Conservation (phyloP, 371 early-diverging fungal species). For the Saksenaea oblongispora region DNA sequence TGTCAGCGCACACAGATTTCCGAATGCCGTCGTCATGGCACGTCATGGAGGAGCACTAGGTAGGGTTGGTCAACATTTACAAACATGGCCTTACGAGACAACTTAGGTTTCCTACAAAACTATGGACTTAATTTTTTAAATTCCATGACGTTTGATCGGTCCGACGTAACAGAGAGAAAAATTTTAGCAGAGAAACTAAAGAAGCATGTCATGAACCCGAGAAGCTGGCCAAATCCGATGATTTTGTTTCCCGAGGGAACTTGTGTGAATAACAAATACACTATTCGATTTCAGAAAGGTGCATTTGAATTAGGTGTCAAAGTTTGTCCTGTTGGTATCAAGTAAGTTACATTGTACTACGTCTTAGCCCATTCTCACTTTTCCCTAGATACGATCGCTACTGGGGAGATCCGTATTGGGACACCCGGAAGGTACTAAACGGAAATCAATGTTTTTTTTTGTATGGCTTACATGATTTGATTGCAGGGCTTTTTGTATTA, state of each 20-base stretch:
- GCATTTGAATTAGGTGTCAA: constrained; percentile 80
- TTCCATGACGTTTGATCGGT: constrained; percentile 75
- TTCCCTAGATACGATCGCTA: constrained; percentile 26
- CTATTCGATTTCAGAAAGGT: constrained; percentile 87
- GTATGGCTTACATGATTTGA: neutral
- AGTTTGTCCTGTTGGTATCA: constrained; percentile 45
- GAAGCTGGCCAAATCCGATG: constrained; percentile 52
- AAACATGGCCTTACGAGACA: neutral
- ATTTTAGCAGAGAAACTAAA: constrained; percentile 41
- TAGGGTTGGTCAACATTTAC: constrained; percentile 4
- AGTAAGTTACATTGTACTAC: constrained; percentile 20
- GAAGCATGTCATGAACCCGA: constrained; percentile 34
- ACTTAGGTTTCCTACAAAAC: constrained; percentile 72
- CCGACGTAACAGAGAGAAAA: constrained; percentile 65
- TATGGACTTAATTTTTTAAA: constrained; percentile 68
- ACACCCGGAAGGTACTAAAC: constrained; percentile 31
- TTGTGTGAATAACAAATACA: constrained; percentile 85
- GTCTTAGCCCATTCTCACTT: neutral
- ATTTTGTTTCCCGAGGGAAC: constrained; percentile 91
- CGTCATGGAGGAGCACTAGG: constrained; percentile 54
- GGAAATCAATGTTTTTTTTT: neutral
- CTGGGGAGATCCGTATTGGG: constrained; percentile 50
- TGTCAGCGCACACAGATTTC: constrained; percentile 70
- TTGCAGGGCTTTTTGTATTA: constrained; percentile 42
- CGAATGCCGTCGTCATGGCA: constrained; percentile 80